Evolutionary conservation across 2,329 filamentous ascomycete genomes (phyloP).

Genomic region (Stemphylium lycopersici): DNA sequence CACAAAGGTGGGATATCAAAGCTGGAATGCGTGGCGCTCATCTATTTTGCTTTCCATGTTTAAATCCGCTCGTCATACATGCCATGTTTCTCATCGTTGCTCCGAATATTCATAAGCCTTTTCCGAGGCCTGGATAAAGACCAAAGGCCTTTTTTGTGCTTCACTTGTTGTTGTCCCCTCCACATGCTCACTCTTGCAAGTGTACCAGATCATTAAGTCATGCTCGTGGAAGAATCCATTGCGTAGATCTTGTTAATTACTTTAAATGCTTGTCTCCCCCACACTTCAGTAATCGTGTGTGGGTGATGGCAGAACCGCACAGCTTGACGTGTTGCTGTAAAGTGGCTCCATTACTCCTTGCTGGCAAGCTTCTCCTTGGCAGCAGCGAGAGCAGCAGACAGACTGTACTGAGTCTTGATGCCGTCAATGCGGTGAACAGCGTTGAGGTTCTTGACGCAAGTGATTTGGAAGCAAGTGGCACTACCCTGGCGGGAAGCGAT

Average conservation of each 20-base stretch:
- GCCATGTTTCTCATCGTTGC: not conserved
- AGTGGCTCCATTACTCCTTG: conserved; percentile 13
- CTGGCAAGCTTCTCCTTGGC: conserved; percentile 47
- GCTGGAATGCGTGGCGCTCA: not conserved
- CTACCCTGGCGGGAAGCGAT: conserved; percentile 83
- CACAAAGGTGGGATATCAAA: not conserved
- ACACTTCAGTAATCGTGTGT: not conserved
- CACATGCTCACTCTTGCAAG: not conserved
- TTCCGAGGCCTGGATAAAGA: not conserved
- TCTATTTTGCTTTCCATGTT: not conserved
- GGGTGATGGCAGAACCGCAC: not conserved
- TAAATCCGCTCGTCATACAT: not conserved
- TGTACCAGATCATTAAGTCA: no score
- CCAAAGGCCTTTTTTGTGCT: not conserved
- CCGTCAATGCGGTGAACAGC: conserved; percentile 81
- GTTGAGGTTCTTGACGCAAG: conserved; percentile 89
- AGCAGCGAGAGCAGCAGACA: conserved; percentile 68
- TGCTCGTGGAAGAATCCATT: not conserved
- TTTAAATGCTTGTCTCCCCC: not conserved
- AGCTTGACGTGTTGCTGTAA: not conserved
- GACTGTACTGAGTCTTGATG: conserved; percentile 69
- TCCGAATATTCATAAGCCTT: not conserved
- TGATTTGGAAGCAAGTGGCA: conserved; percentile 87
- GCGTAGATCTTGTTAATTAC: not conserved
- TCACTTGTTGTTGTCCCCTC: not conserved